Evolutionary conservation across 768 basidiomycete genomes (phyloP).

Genomic region (Serpula lacrymans): DNA sequence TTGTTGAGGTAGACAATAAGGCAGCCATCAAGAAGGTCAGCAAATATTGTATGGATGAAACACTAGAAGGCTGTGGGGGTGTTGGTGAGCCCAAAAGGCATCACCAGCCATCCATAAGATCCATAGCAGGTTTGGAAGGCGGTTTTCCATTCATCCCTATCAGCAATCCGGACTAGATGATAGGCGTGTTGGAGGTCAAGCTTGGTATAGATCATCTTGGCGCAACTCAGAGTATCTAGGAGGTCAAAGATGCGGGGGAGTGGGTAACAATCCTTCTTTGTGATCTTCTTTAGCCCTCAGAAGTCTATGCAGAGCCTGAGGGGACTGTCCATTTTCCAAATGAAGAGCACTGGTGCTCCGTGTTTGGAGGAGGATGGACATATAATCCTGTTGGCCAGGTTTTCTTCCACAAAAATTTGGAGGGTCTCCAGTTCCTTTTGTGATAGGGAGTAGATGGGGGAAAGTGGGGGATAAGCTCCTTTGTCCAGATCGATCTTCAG

Average conservation of each 20-base stretch:
- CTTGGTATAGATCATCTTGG: conserved; percentile 26
- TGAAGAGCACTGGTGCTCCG: conserved; percentile 32
- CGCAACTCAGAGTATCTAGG: conserved; percentile 21
- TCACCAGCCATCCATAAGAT: conserved; percentile 32
- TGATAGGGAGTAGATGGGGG: conserved; percentile 33
- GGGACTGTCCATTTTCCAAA: conserved; percentile 24
- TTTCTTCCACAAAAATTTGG: conserved; percentile 30
- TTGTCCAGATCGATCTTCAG: conserved; percentile 31
- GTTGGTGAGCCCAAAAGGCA: conserved; percentile 37
- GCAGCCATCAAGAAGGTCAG: conserved; percentile 33
- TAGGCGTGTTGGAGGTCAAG: conserved; percentile 38
- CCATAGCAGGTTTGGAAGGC: conserved; percentile 36
- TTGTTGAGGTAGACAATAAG: conserved; percentile 43
- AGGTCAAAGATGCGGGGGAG: conserved; percentile 32
- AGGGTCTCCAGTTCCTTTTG: conserved; percentile 30
- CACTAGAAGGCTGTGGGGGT: conserved; percentile 40
- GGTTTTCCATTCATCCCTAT: conserved; percentile 36
- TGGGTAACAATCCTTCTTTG: conserved; percentile 30
- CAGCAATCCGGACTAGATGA: conserved; percentile 38
- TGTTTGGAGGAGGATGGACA: conserved; percentile 25
- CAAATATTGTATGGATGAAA: conserved; percentile 39
- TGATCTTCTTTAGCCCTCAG: conserved; percentile 31
- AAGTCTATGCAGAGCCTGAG: conserved; percentile 33
- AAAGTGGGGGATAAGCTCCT: conserved; percentile 19
- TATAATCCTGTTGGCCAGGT: conserved; percentile 20